Conservation (phyloP, 352 stramenopile species). For the Globisporangium radiosum region DNA sequence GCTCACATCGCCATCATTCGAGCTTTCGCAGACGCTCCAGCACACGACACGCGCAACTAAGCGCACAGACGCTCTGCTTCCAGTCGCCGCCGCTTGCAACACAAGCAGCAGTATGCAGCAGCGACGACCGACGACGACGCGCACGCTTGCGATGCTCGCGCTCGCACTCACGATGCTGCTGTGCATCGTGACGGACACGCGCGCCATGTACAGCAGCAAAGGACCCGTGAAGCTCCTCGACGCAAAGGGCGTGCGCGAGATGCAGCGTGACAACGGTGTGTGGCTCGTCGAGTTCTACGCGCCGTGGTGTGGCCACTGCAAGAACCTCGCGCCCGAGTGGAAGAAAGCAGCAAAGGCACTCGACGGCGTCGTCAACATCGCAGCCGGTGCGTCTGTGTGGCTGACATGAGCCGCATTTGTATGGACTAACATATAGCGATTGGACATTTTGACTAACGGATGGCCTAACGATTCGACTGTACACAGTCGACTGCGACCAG, state of each 20-base stretch:
- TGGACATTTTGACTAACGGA: background rate
- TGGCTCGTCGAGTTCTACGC: slow-evolving; percentile 96
- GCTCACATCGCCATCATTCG: background rate
- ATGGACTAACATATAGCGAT: background rate
- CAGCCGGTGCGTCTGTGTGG: slow-evolving; percentile 30
- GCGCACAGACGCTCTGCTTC: too few species aligned
- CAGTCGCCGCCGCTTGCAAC: too few species aligned
- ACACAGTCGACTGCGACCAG: slow-evolving; percentile 64
- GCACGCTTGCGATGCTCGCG: slow-evolving; percentile 7
- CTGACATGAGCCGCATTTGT: too few species aligned
- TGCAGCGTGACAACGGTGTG: slow-evolving; percentile 68
- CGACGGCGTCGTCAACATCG: slow-evolving; percentile 87
- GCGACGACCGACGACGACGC: slow-evolving; percentile 14
- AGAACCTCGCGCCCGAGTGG: slow-evolving; percentile 89
- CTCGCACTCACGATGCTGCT: slow-evolving; percentile 14
- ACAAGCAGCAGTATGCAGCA: background rate
- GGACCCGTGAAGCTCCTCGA: slow-evolving; percentile 70
- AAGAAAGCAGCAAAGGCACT: slow-evolving; percentile 87
- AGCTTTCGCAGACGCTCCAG: background rate
- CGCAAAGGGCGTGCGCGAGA: slow-evolving; percentile 57
- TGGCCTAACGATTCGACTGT: too few species aligned
- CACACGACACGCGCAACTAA: background rate
- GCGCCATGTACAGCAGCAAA: slow-evolving; percentile 58
- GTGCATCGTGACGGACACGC: slow-evolving; percentile 25
- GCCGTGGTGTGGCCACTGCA: slow-evolving; percentile 94